A percentile compares a stretch with the other conserved stretches of the same genome.
phyloP scores from a whole-genome alignment of 805 yeast species.

The Candida oleophila region DNA sequence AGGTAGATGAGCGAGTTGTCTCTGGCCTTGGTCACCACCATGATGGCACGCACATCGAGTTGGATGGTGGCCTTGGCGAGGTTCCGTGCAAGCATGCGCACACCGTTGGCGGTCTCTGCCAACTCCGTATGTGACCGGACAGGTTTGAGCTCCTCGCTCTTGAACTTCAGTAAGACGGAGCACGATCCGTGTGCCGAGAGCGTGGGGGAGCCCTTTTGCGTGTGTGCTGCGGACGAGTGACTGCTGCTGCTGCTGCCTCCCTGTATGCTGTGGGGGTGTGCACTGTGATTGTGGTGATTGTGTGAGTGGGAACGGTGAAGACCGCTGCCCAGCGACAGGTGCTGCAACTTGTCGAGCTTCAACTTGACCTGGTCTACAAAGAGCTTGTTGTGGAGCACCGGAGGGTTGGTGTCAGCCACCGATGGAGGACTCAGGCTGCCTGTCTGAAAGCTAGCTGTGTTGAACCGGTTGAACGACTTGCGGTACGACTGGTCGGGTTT shows the following conservation, averaged over 20 bases:
- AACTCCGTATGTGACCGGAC: constrained; percentile 71
- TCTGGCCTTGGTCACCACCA: constrained; percentile 88
- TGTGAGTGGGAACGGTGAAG: not conserved
- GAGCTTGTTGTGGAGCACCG: constrained; percentile 31
- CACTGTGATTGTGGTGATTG: constrained; percentile 1
- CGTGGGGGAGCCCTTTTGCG: constrained; percentile 5
- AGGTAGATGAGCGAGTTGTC: constrained; percentile 75
- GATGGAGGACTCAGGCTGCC: constrained; percentile 2
- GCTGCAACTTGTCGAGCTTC: not conserved
- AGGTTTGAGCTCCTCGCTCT: constrained; percentile 45
- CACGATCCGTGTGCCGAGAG: constrained; percentile 12
- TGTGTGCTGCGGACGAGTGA: not conserved
- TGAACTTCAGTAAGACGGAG: constrained; percentile 27
- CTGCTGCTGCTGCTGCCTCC: no score
- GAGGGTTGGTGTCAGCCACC: constrained; percentile 13
- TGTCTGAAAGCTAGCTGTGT: not conserved
- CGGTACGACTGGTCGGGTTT: not conserved
- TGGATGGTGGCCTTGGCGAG: constrained; percentile 69
- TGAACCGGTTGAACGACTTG: not conserved
- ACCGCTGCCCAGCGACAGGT: not conserved
- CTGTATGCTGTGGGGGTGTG: no score
- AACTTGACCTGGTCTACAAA: constrained; percentile 21
- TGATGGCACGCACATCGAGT: constrained; percentile 64
- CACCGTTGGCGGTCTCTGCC: constrained; percentile 81
- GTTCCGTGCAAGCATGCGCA: constrained; percentile 70